Base-by-base conservation (phyloP, 1,139 yeast genomes). In the Hyphopichia khmerensis region DNA sequence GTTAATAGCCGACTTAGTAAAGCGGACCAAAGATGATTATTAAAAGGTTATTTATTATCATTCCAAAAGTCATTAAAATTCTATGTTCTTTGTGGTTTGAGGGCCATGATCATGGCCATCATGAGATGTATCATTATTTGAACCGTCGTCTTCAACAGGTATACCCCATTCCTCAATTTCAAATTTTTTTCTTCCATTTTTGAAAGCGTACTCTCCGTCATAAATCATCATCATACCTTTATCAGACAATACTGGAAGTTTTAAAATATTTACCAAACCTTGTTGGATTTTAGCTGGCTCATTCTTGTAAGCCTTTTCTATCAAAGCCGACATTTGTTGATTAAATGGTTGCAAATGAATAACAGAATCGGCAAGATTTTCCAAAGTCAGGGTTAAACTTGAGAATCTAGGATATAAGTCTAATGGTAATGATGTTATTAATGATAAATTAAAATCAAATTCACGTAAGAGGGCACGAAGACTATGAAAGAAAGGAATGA, bases 111-210 rank as follows among this genome's bases (percentile, higher is more conserved):
- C 50, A 29, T 27, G 36, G 3, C 19, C 36, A n/a, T 17, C 36
- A 9, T 36, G 39, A 13, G 23, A 24, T n/a, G 51, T 48, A 26
- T 48, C 44, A 19, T 62, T 58, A 24, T 69, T 77, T 29, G 69
- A 76, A 15, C 75, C 84, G 31, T 77, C 82, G 43, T 83, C 90
- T 46, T 88, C 97, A 2, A 93, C 96, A 0, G 99, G 98, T 38
- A 93, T 93, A 19, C 96, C 88, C 96, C 96, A 91, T 56, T 83
- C 88, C 50, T 87, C 91, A 45, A 91, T 85, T 55, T 87, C 96
- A 59, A 93, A 89, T 56, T 78, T 82, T 63, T 83, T 82, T 48
- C 87, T 75, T 13, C 96, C 93, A 48, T 89, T 89, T 56, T 85
- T 83, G 65, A 91, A 93, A 3, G 96, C 91, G 62, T 79, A 84